phyloP scores from a whole-genome alignment of 768 basidiomycete species.

The Hygrophoropsis aurantiaca region DNA sequence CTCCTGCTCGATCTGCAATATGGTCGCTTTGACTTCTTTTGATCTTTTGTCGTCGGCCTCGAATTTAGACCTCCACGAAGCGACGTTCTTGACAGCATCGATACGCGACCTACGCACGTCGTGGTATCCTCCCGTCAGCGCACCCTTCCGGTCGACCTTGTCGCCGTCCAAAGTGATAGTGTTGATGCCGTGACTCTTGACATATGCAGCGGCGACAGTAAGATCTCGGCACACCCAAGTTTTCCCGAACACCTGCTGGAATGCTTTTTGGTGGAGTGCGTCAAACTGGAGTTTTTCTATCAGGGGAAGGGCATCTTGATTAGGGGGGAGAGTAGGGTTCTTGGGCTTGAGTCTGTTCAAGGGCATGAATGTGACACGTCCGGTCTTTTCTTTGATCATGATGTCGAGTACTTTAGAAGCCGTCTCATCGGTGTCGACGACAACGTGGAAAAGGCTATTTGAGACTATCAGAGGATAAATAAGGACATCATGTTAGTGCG shows the following conservation, averaged over 20 bases:
- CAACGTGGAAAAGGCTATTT: conserved; percentile 89
- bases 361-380: conserved; percentile 98
- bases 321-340: conserved; percentile 57
- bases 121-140: conserved; percentile 94
- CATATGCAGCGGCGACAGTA: conserved; percentile 89
- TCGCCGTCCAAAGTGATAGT: conserved; percentile 98
- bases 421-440: conserved; percentile 95
- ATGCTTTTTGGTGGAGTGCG: conserved; percentile 69
- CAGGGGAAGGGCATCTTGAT: conserved; percentile 76
- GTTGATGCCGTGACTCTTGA: conserved; percentile 91
- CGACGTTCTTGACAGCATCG: conserved; percentile 78
- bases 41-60: conserved; percentile 63
- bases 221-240: conserved; percentile 95
- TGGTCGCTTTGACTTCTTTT: conserved; percentile 71
- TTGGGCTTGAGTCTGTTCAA: conserved; percentile 91
- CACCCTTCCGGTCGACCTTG: conserved; percentile 95
- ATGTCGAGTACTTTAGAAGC: conserved; percentile 88
- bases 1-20: conserved; percentile 78
- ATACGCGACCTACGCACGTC: conserved; percentile 88
- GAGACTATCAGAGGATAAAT: conserved; percentile 10
- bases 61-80: conserved; percentile 71
- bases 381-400: conserved; percentile 92
- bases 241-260: conserved; percentile 96
- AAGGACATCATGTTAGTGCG: neutral
- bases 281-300: conserved; percentile 84